Conservation (phyloP, 1,139 yeast species). For the Taiozyma onychis region DNA sequence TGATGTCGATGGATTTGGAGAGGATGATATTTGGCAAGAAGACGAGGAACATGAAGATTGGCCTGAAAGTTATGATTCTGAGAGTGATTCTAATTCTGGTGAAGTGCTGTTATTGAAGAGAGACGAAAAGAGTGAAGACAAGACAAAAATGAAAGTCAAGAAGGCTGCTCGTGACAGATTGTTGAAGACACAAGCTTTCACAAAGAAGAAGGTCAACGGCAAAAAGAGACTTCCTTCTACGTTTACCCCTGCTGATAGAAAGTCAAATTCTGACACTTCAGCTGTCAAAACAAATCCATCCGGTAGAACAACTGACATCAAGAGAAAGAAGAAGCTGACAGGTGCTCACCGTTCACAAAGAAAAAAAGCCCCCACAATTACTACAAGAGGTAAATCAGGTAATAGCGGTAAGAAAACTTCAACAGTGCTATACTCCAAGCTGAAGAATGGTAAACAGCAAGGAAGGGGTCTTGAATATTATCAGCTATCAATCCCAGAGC, state of each 20-base stretch:
- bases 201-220: neutral
- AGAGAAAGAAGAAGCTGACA: conserved; percentile 2
- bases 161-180: neutral
- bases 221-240: conserved; percentile 4
- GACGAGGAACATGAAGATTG: neutral
- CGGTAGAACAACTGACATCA: neutral
- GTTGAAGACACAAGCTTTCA: neutral
- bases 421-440: neutral
- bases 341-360: conserved; percentile 1
- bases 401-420: neutral
- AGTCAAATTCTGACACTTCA: neutral
- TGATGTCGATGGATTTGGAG: neutral
- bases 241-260: conserved; percentile 5
- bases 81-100: neutral
- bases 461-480: neutral
- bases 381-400: neutral
- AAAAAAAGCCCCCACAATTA: neutral
- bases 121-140: neutral
- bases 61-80: neutral
- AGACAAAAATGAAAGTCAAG: conserved; percentile 1
- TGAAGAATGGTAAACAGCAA: neutral
- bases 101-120: neutral
- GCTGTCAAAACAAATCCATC: neutral
- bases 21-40: neutral
- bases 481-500: neutral